Percentiles rank a stretch among this genome's conserved stretches.
These are phyloP conservation scores for Penicillium capsulatum DNA, from an alignment of 2,329 filamentous ascomycete genomes.

Conservation along the genomic window DNA sequence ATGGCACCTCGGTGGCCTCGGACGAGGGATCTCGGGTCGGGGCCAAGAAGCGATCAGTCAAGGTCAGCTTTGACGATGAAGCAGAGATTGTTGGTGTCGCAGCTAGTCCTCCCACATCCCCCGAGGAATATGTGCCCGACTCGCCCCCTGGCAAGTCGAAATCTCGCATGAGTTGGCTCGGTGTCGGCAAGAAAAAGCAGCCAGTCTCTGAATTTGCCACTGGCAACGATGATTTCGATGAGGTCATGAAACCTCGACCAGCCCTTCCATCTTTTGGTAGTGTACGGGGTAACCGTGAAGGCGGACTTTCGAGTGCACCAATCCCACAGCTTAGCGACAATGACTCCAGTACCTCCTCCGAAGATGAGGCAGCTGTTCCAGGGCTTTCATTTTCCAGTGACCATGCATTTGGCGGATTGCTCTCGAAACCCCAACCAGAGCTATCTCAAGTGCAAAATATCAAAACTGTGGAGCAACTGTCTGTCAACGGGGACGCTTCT, in stretches of 20 bases:
- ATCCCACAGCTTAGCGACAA: slow-evolving; percentile 28
- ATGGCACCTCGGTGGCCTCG: slow-evolving; percentile 50
- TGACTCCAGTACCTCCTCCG: slow-evolving; percentile 36
- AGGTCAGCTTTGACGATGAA: slow-evolving; percentile 67
- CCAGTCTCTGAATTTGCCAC: slow-evolving; percentile 20
- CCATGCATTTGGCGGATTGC: slow-evolving; percentile 48
- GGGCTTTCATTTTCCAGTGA: slow-evolving; percentile 48
- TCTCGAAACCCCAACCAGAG: slow-evolving; percentile 37
- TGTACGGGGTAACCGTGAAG: slow-evolving; percentile 48
- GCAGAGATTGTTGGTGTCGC: slow-evolving; percentile 47
- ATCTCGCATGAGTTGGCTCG: slow-evolving; percentile 34
- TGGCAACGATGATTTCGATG: slow-evolving; percentile 51
- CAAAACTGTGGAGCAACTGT: slow-evolving; percentile 13
- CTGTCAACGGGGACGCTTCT: slow-evolving; percentile 7
- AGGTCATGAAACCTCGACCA: slow-evolving; percentile 56
- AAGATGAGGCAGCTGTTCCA: slow-evolving; percentile 42
- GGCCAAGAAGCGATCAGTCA: slow-evolving; percentile 51
- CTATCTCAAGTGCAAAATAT: slow-evolving; percentile 7
- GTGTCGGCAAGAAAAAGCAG: slow-evolving; percentile 33
- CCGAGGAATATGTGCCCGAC: slow-evolving; percentile 37
- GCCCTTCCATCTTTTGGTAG: slow-evolving; percentile 62
- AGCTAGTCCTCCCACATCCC: slow-evolving; percentile 40
- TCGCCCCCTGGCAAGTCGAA: slow-evolving; percentile 33
- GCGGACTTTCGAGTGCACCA: slow-evolving; percentile 14
- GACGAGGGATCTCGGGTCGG: slow-evolving; percentile 40